Conservation (phyloP, 202 grass and related monocot species). For the Thinopyrum obtusiflorum region DNA sequence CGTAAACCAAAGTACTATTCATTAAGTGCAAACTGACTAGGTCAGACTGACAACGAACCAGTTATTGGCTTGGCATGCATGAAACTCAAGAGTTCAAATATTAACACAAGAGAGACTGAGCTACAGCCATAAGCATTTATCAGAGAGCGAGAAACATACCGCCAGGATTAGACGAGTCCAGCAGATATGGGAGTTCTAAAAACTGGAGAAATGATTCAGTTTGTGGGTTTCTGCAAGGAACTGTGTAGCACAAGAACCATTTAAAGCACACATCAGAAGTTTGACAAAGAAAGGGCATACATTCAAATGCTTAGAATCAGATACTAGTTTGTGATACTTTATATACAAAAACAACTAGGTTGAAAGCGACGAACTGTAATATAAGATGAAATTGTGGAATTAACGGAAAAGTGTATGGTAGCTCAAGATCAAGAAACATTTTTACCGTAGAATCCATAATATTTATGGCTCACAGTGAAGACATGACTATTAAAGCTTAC, state of each 20-base stretch:
- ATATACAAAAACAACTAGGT: neutral
- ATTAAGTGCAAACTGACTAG: neutral
- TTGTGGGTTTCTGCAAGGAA: slow-evolving; percentile 74
- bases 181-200: slow-evolving; percentile 70
- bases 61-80: neutral
- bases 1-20: neutral
- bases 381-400: neutral
- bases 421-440: slow-evolving; percentile 4
- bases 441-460: neutral
- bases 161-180: slow-evolving; percentile 52
- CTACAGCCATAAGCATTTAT: slow-evolving; percentile 1
- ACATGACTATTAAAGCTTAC: slow-evolving; percentile 38
- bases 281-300: slow-evolving; percentile 21
- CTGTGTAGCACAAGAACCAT: slow-evolving; percentile 38
- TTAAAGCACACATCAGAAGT: slow-evolving; percentile 28
- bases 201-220: slow-evolving; percentile 78
- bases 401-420: neutral
- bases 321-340: neutral
- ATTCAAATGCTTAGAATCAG: neutral
- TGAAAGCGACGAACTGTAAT: neutral
- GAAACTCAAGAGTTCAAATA: neutral
- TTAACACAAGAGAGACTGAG: neutral
- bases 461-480: neutral
- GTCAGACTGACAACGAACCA: neutral
- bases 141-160: slow-evolving; percentile 30